Evolutionary conservation across 805 yeast genomes (phyloP).

Genomic region (Isabelozyma heimii): DNA sequence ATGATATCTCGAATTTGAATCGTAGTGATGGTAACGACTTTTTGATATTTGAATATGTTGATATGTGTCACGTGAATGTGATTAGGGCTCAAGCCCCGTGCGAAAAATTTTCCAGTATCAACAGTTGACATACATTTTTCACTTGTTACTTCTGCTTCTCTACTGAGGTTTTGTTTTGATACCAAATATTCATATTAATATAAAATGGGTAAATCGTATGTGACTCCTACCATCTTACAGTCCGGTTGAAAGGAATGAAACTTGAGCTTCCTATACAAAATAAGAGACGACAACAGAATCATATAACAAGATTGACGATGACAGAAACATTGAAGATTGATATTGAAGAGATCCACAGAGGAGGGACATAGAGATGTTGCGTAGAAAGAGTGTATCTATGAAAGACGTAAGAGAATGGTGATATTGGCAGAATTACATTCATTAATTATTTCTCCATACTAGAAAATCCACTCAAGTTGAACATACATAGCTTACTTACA

Average conservation of each 20-base stretch:
- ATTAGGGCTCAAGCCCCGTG: not conserved
- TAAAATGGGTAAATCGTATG: conserved; percentile 32
- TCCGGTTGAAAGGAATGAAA: not conserved
- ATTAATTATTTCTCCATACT: conserved; percentile 4
- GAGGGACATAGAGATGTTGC: too few relatives aligned
- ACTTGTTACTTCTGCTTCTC: not conserved
- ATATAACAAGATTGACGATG: too few relatives aligned
- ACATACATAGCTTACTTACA: not conserved
- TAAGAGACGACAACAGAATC: too few relatives aligned
- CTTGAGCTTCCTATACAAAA: too few relatives aligned
- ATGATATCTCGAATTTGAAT: not conserved
- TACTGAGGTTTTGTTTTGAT: not conserved
- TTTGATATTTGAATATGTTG: not conserved
- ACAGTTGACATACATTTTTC: not conserved
- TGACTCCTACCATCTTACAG: conserved; percentile 3
- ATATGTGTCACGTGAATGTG: not conserved
- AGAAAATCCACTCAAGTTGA: not conserved
- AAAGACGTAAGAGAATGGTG: too few relatives aligned
- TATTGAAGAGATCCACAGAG: too few relatives aligned
- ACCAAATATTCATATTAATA: conserved; percentile 8
- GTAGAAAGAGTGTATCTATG: too few relatives aligned
- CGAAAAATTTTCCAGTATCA: not conserved
- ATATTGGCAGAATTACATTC: not conserved
- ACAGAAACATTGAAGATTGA: too few relatives aligned
- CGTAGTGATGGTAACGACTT: too few relatives aligned